Conservation (phyloP, 768 basidiomycete species). For the Gymnopilus dilepis region DNA sequence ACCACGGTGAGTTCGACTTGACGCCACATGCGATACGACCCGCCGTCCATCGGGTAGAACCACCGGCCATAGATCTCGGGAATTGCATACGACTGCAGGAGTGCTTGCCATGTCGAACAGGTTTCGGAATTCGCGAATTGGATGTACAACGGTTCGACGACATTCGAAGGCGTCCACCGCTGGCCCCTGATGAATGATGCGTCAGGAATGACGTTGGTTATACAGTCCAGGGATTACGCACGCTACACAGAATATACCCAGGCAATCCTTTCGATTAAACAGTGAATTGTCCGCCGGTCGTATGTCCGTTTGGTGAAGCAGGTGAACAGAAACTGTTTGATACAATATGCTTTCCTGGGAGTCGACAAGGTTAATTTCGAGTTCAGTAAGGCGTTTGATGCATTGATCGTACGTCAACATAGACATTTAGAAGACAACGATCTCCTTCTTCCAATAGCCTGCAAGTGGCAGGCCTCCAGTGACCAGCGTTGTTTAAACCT, state of each 20-base stretch:
- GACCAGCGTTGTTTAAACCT: constrained; percentile 53
- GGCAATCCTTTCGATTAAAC: constrained; percentile 76
- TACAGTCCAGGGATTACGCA: constrained; percentile 32
- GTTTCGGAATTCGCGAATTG: constrained; percentile 69
- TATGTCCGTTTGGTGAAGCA: constrained; percentile 81
- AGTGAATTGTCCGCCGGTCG: constrained; percentile 76
- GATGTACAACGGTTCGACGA: constrained; percentile 73
- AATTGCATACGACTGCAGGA: constrained; percentile 80
- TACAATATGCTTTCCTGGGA: constrained; percentile 72
- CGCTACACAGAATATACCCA: constrained; percentile 72
- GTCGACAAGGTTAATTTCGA: constrained; percentile 21
- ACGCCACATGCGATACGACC: constrained; percentile 88
- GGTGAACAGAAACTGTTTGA: constrained; percentile 74
- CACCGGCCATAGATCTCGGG: constrained; percentile 78
- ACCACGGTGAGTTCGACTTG: constrained; percentile 76
- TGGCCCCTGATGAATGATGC: constrained; percentile 49
- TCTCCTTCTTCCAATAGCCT: constrained; percentile 71
- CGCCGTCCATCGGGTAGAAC: constrained; percentile 62
- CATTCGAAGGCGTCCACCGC: constrained; percentile 57
- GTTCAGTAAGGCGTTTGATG: constrained; percentile 7
- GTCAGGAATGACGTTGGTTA: constrained; percentile 6
- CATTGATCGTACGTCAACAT: constrained; percentile 63
- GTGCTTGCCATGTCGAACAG: constrained; percentile 77
- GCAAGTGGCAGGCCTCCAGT: constrained; percentile 78
- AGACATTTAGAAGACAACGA: constrained; percentile 72